Base-by-base conservation (phyloP, 2,329 filamentous ascomycete species). In the Colletotrichum shisoi region DNA sequence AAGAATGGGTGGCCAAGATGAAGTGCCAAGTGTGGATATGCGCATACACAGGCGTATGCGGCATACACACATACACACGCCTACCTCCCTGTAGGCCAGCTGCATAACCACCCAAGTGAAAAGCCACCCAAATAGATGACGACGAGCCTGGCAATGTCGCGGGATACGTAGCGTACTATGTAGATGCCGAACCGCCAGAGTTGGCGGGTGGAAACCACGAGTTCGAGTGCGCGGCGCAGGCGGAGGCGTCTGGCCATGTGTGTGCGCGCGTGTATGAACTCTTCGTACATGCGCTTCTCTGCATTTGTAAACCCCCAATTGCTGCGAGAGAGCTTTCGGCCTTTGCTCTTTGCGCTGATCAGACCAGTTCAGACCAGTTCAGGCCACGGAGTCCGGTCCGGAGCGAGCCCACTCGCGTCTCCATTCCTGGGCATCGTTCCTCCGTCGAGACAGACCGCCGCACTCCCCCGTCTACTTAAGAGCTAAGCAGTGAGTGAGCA, bases 331-430 rank as follows among this genome's bases (percentile, higher is more conserved):
- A 39, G 45, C 49, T 24, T 52, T 60, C 45, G 24, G 58, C 44
- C 40, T 52, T 24, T 66, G 52, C 39, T 42, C 67, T 67, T 8
- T 34, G 8, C 31, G 8, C 31, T 34, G 8, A 34, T 34, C 31
- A 34, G 53, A 56, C 42, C 52, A 51, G 31, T n/a, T 34, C 31
- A 34, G 53, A 56, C 42, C 52, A 21, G 21, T 69, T 69, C 53
- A 51, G 57, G 58, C 58, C 57, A 74, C 61, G 65, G 65, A 68
- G 65, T 60, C 42, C 5, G 56, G 61, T 68, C 76, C 76, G 76
- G 76, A 67, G 62, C 51, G 34, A 46, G 62, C 57, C 51, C 62
- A 60, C 53, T 57, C 54, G 7, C n/a, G 7, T 21, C 27, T 12
- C 13, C 31, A 52, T 52, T 37, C n/a, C n/a, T 34, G 24, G n/a